Evolutionary conservation across 2,329 filamentous ascomycete species (phyloP).

Genomic region (Verticillium nubilum): DNA sequence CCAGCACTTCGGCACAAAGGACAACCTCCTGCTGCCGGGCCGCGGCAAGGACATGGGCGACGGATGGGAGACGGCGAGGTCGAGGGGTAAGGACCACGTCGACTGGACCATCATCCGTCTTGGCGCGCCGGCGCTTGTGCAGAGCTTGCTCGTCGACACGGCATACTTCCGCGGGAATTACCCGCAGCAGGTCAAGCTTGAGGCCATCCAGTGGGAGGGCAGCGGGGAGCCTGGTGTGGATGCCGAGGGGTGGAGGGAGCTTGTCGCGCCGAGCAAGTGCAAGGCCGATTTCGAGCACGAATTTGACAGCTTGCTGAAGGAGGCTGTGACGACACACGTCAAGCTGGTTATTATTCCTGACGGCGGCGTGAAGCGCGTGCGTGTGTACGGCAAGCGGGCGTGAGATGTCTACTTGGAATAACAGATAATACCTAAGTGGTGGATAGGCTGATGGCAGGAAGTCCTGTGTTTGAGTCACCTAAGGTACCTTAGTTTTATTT

Average conservation of each 20-base stretch:
- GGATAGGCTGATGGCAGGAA: background rate
- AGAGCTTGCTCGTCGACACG: constrained; percentile 70
- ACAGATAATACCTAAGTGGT: no score
- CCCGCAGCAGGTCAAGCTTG: constrained; percentile 67
- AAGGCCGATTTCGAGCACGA: constrained; percentile 69
- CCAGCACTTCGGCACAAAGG: constrained; percentile 78
- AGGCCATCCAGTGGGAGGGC: constrained; percentile 52
- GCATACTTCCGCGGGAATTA: constrained; percentile 82
- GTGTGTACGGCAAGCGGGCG: constrained; percentile 63
- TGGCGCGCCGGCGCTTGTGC: constrained; percentile 59
- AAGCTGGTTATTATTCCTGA: constrained; percentile 93
- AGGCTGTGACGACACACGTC: constrained; percentile 67
- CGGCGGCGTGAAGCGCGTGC: constrained; percentile 83
- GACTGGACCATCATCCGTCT: constrained; percentile 79
- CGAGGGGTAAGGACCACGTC: constrained; percentile 63
- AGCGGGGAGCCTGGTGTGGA: constrained; percentile 50
- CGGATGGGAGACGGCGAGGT: constrained; percentile 80
- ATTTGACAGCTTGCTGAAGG: constrained; percentile 50
- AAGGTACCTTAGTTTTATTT: no score
- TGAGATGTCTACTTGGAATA: no score
- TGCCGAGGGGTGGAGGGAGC: constrained; percentile 58
- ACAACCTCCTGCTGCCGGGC: constrained; percentile 74
- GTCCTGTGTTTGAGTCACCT: background rate
- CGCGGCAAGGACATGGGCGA: constrained; percentile 82
- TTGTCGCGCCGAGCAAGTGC: constrained; percentile 62